Conservation (phyloP, 768 basidiomycete species). For the Daedaleopsis sinensis region DNA sequence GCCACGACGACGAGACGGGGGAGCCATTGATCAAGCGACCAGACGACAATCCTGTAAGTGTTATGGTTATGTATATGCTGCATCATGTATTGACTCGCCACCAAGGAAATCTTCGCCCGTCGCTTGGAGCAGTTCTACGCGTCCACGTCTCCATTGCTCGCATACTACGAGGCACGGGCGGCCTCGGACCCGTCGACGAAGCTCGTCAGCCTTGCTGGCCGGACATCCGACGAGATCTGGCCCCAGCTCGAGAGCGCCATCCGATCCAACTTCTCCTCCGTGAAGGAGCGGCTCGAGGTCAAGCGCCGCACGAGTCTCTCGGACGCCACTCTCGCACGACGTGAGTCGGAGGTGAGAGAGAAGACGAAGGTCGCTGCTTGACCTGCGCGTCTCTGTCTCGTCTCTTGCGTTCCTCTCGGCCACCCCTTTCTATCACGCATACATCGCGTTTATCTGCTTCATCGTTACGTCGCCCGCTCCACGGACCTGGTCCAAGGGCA, state of each 20-base stretch:
- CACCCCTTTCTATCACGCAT: too few species aligned
- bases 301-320: constrained; percentile 55
- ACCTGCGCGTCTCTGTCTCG: not conserved
- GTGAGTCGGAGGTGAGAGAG: constrained; percentile 16
- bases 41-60: constrained; percentile 80
- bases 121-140: constrained; percentile 78
- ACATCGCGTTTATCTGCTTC: too few species aligned
- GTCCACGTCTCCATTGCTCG: constrained; percentile 79
- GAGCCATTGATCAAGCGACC: constrained; percentile 87
- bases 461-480: too few species aligned
- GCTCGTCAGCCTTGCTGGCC: constrained; percentile 65
- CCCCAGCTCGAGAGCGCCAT: constrained; percentile 72
- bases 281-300: constrained; percentile 53
- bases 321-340: constrained; percentile 49
- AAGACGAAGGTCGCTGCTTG: constrained; percentile 6
- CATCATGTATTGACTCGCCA: not conserved
- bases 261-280: constrained; percentile 54
- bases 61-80: too few species aligned
- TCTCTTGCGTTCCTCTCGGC: too few species aligned
- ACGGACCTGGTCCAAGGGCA: too few species aligned
- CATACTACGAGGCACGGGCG: constrained; percentile 57
- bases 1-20: constrained; percentile 84
- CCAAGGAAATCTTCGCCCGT: constrained; percentile 75
- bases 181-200: constrained; percentile 45
- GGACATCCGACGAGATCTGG: constrained; percentile 90